phyloP scores from a whole-genome alignment of 768 basidiomycete genomes.

The Phaeotremella skinneri region DNA sequence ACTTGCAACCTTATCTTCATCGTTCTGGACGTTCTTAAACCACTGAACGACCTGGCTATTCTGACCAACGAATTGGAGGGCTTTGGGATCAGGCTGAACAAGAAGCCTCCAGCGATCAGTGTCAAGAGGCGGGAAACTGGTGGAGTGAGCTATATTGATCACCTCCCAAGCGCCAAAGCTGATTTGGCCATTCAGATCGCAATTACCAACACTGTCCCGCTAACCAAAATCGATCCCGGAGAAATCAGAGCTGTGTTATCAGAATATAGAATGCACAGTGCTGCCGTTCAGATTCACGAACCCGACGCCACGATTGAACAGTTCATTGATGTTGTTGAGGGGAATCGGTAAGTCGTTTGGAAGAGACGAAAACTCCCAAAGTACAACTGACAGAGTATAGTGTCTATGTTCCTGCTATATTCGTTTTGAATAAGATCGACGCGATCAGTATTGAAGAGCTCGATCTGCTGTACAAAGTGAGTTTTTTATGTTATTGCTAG shows the following conservation, averaged over 20 bases:
- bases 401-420: slow-evolving; percentile 89
- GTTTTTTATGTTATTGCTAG: neutral
- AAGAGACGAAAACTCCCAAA: neutral
- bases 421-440: slow-evolving; percentile 81
- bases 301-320: slow-evolving; percentile 91
- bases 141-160: slow-evolving; percentile 42
- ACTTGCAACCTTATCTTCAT: slow-evolving; percentile 99
- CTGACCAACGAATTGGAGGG: slow-evolving; percentile 93
- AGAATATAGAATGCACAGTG: slow-evolving; percentile 83
- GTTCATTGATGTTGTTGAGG: slow-evolving; percentile 94
- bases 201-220: slow-evolving; percentile 93
- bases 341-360: slow-evolving; percentile 67
- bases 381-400: slow-evolving; percentile 51
- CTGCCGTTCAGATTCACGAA: slow-evolving; percentile 88
- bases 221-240: slow-evolving; percentile 91
- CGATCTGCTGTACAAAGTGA: slow-evolving; percentile 68
- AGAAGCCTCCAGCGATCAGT: slow-evolving; percentile 80
- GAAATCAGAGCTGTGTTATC: slow-evolving; percentile 92
- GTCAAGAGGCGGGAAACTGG: slow-evolving; percentile 70
- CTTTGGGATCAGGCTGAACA: slow-evolving; percentile 96
- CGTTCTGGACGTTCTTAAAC: slow-evolving; percentile 95
- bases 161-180: too few species aligned
- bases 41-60: slow-evolving; percentile 84
- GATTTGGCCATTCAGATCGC: slow-evolving; percentile 67
- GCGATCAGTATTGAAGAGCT: slow-evolving; percentile 98